Evolutionary conservation across 202 grass and related monocot genomes (phyloP).

Genomic region (Elaeis oleifera): DNA sequence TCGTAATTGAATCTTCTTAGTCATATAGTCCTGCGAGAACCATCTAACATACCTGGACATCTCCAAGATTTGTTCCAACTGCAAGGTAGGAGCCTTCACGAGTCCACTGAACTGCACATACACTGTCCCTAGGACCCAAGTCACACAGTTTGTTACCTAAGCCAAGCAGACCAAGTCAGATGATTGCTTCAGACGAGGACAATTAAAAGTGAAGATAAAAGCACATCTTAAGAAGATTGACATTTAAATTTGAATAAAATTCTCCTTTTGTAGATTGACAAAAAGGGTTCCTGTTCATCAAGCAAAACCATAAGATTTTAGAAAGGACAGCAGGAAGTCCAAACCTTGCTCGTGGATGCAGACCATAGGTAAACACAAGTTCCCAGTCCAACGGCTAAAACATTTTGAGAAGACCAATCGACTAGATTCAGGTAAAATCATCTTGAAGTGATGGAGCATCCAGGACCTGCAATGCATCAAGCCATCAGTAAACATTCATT

Average conservation of each 20-base stretch:
- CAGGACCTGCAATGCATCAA: conserved; percentile 41
- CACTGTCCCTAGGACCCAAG: conserved; percentile 62
- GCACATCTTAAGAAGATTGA: too few relatives aligned
- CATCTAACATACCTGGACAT: conserved; percentile 63
- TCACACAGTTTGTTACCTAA: conserved; percentile 89
- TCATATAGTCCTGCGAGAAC: too few relatives aligned
- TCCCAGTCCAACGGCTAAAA: conserved; percentile 77
- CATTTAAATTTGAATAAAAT: too few relatives aligned
- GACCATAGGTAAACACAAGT: conserved; percentile 97
- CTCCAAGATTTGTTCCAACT: conserved; percentile 78
- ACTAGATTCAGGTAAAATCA: conserved; percentile 96
- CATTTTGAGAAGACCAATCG: conserved; percentile 95
- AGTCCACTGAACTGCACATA: conserved; percentile 90
- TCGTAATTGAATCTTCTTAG: too few relatives aligned
- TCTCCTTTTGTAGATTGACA: too few relatives aligned
- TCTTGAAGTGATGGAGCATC: conserved; percentile 88
- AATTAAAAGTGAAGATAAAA: too few relatives aligned
- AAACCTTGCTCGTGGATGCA: conserved; percentile 77
- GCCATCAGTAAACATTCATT: background rate
- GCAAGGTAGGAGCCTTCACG: conserved; percentile 85
- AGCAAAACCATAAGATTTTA: too few relatives aligned
- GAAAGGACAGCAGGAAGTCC: too few relatives aligned
- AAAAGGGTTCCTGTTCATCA: too few relatives aligned
- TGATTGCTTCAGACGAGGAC: too few relatives aligned
- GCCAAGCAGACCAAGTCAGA: background rate